Base-by-base conservation (phyloP, 2,329 filamentous ascomycete genomes). In the Chrysoporthe austroafricana region DNA sequence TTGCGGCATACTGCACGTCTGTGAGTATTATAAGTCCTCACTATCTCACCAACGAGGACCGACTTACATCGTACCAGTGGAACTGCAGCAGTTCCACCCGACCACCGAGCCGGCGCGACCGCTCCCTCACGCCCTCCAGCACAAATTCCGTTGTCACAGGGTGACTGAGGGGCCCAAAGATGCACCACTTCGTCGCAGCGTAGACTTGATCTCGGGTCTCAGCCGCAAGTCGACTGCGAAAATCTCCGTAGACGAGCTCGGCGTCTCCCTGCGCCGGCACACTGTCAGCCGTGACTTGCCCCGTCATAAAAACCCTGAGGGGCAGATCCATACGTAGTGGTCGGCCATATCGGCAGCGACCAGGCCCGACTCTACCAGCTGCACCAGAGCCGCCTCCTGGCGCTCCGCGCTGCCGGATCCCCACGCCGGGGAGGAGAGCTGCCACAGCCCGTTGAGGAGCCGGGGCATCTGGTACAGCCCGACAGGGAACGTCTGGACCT, bases 81-180 rank as follows among this genome's bases (percentile, higher is more conserved):
- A 79, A 78, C 69, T 79, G 77, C 16, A 79, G 66, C 42, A 79
- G 70, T 21, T 79, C 77, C 32, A 79, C 73, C 26, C 74, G 71
- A 4, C 76, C 77, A 11, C 73, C 73, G 13, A 79, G 71, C 5
- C 78, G 71, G 43, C 75, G 72, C 18, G 73, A 76, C n/a, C 78
- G 70, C 70, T 78, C 77, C 5, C 71, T 73, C 1, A 79, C 76
- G 2, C 71, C 74, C 0, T 67, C 70, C 0, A 77, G 72, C 0
- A 79, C 75, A 54, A 70, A 75, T 1, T 73, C 68, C 6, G 71
- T 66, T 1, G 75, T 77, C 16, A 78, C 70, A 1, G 73, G 68
- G 6, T 63, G 58, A 2, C 68, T 64, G 8, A 74, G 60, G 0
- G 74, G 73, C 8, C 71, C 69, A 59, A 79, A 79, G 26, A 26